Evolutionary conservation across 805 yeast genomes (phyloP).

Genomic region (Kodamaea neixiangensis): DNA sequence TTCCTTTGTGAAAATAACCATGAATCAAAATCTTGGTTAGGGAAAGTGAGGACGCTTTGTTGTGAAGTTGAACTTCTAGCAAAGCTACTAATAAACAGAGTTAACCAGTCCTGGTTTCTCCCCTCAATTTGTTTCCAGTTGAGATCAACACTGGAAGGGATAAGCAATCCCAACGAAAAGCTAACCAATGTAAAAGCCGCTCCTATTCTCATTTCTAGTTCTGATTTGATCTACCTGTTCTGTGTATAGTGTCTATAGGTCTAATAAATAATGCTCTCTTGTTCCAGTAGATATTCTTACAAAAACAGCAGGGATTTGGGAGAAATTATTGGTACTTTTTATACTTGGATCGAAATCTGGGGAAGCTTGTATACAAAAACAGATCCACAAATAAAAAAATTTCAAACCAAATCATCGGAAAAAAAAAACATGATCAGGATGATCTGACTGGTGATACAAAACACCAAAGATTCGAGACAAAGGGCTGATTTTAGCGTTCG

Average conservation of each 20-base stretch:
- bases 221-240: not conserved
- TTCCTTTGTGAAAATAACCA: slow-evolving; percentile 31
- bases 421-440: slow-evolving; percentile 4
- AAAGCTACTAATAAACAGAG: not conserved
- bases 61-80: not conserved
- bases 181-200: not conserved
- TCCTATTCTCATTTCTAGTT: not conserved
- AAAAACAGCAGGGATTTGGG: not conserved
- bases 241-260: slow-evolving; percentile 1
- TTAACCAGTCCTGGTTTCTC: not conserved
- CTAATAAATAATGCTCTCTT: not conserved
- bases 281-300: not conserved
- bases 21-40: slow-evolving; percentile 1
- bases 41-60: not conserved
- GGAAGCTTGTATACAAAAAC: slow-evolving; percentile 5
- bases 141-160: not conserved
- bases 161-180: not conserved
- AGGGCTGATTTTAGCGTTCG: not conserved
- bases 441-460: not conserved
- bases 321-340: not conserved
- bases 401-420: slow-evolving; percentile 2
- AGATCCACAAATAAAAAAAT: slow-evolving; percentile 2
- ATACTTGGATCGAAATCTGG: slow-evolving; percentile 4
- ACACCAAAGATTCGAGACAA: not conserved
- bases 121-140: not conserved